Conservation (phyloP, 179 eudicot species). For the Pouteria campechiana region DNA sequence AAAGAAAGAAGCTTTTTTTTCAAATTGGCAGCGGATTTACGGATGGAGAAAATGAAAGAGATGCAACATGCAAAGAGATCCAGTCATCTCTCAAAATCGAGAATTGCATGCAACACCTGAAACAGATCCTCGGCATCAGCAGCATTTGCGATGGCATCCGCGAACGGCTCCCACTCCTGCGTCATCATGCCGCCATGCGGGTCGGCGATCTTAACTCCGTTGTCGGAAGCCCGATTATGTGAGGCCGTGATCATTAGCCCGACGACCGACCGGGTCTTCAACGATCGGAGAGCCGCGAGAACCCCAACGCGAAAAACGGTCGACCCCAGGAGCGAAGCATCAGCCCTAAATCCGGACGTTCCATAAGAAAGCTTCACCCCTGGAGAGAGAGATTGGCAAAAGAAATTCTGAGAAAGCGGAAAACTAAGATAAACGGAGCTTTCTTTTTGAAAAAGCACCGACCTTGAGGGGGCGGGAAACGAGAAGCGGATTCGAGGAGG, state of each 20-base stretch:
- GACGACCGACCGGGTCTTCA: slow-evolving; percentile 47
- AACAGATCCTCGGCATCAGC: slow-evolving; percentile 41
- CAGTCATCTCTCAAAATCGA: neutral
- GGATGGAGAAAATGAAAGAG: neutral
- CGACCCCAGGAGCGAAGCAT: slow-evolving; percentile 51
- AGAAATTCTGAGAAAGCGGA: neutral
- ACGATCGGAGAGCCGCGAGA: slow-evolving; percentile 70
- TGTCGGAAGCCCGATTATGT: slow-evolving; percentile 70
- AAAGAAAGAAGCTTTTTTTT: too few species aligned
- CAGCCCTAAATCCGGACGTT: slow-evolving; percentile 87
- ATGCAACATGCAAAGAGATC: neutral
- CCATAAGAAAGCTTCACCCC: slow-evolving; percentile 81
- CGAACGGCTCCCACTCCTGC: slow-evolving; percentile 87
- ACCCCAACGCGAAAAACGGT: slow-evolving; percentile 69
- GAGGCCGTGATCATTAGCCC: slow-evolving; percentile 99
- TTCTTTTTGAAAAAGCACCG: neutral
- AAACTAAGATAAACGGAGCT: neutral
- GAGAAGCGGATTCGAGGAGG: slow-evolving; percentile 38
- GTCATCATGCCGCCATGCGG: slow-evolving; percentile 80
- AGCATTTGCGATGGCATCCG: slow-evolving; percentile 69
- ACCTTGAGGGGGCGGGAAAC: slow-evolving; percentile 63
- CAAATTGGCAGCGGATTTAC: too few species aligned
- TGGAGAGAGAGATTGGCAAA: slow-evolving; percentile 2
- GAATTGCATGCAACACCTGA: slow-evolving; percentile 21
- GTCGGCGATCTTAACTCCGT: slow-evolving; percentile 88